Base-by-base conservation (phyloP, 371 early-diverging fungal species). In the Mucor mucedo region DNA sequence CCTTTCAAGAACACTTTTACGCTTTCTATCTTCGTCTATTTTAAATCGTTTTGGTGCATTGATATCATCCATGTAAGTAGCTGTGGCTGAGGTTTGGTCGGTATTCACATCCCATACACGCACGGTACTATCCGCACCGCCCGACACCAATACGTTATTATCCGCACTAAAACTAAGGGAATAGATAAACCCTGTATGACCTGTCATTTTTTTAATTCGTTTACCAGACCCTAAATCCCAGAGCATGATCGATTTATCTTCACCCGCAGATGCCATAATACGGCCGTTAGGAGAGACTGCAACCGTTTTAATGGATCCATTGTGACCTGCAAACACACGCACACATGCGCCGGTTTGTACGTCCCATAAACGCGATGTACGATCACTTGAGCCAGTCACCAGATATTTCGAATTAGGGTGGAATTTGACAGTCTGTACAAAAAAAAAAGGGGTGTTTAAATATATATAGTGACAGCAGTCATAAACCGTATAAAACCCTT, bases 331-430 rank as follows among this genome's bases (percentile, higher is more conserved):
- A 70, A 99, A 95, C 8, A 98, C 87, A 42, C 99, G 87, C 16
- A 98, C 97, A 66, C 97, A 93, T 10, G 83, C 77, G 42, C 99
- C 99, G 49, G 84, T 82, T 69, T 96, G 93, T 35, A 99, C 85
- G 77, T 98, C 97, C 96, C 99, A 99, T 69, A 99, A 77, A 40
- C 99, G 89, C 14, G 90, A 88, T n/a, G 98, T 95, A 58, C 90
- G 87, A 82, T 99, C 99, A 68, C 91, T 88, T 1, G 95, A 95
- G 2, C 99, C 99, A 5, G 98, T 97, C 30, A 94, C 90, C 9
- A 99, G 55, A 74, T 99, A 99, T 66, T 95, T 96, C 52, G 92
- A 88, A 73, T 99, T 99, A 7, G 99, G 99, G 78, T 99, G 99
- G 78, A 99, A 99, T 71, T 91, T 91, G 41, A 99, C 98, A 44